phyloP scores from a whole-genome alignment of 176 grass and related monocot genomes.

The Ananas comosus region DNA sequence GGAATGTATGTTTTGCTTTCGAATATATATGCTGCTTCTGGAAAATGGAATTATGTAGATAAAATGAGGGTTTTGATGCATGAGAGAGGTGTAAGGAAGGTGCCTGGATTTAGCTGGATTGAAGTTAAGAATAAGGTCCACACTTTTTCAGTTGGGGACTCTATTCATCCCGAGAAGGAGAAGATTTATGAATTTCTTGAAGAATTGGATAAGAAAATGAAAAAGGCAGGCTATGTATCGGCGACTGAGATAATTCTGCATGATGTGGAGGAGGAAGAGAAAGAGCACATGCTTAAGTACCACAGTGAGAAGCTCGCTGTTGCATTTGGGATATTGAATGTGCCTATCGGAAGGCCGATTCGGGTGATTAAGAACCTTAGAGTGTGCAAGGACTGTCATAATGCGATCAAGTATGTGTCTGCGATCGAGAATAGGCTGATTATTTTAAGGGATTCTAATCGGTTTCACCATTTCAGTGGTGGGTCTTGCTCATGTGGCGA shows the following conservation, averaged over 20 bases:
- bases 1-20: conserved; percentile 98
- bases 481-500: conserved; percentile 91
- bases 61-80: conserved; percentile 87
- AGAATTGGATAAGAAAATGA: conserved; percentile 63
- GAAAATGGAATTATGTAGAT: conserved; percentile 68
- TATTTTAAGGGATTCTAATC: conserved; percentile 85
- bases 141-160: conserved; percentile 73
- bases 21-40: conserved; percentile 75
- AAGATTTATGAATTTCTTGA: conserved; percentile 80
- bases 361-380: conserved; percentile 80
- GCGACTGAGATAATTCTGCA: conserved; percentile 82
- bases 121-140: conserved; percentile 82
- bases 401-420: conserved; percentile 79
- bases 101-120: conserved; percentile 92
- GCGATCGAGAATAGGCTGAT: conserved; percentile 71
- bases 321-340: conserved; percentile 83
- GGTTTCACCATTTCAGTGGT: conserved; percentile 84
- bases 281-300: conserved; percentile 80
- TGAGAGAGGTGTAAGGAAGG: conserved; percentile 60
- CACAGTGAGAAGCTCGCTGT: conserved; percentile 88
- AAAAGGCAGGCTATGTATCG: conserved; percentile 72
- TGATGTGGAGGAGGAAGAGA: conserved; percentile 98
- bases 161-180: conserved; percentile 67
- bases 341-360: conserved; percentile 68
- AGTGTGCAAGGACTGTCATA: conserved; percentile 81